phyloP scores from a whole-genome alignment of 2,329 filamentous ascomycete species.

The Pezicula carpinea region DNA sequence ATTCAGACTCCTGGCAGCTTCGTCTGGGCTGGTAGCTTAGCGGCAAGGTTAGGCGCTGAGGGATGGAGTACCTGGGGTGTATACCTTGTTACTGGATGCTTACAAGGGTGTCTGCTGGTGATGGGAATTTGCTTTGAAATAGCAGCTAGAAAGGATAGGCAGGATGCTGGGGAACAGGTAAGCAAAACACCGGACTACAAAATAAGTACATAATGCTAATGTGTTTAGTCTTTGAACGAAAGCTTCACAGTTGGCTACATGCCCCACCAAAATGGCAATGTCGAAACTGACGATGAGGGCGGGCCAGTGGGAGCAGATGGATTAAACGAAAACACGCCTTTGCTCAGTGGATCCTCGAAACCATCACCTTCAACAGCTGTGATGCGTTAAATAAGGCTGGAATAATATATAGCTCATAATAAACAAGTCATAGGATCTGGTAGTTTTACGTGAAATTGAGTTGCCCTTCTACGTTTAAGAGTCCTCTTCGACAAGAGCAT shows the following conservation, averaged over 20 bases:
- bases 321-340: conserved; percentile 17
- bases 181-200: not conserved
- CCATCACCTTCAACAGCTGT: no score
- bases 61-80: conserved; percentile 98
- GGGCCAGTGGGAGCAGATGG: conserved; percentile 18
- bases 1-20: conserved; percentile 94
- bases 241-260: conserved; percentile 14
- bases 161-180: conserved; percentile 7
- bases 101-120: conserved; percentile 76
- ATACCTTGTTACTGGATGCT: conserved; percentile 76
- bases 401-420: no score
- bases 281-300: conserved; percentile 23
- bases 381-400: no score
- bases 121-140: conserved; percentile 80
- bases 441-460: no score
- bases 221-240: conserved; percentile 2
- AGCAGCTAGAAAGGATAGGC: conserved; percentile 15
- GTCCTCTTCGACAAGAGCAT: no score
- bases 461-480: no score
- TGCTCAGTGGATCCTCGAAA: no score
- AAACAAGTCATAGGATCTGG: no score
- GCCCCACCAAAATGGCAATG: conserved; percentile 3
- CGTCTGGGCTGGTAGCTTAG: conserved; percentile 82
- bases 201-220: no score
- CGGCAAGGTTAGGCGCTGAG: conserved; percentile 68